A percentile compares a stretch with the other conserved stretches of the same genome.
phyloP scores from a whole-genome alignment of 257 asterid genomes.

The Sherardia arvensis region DNA sequence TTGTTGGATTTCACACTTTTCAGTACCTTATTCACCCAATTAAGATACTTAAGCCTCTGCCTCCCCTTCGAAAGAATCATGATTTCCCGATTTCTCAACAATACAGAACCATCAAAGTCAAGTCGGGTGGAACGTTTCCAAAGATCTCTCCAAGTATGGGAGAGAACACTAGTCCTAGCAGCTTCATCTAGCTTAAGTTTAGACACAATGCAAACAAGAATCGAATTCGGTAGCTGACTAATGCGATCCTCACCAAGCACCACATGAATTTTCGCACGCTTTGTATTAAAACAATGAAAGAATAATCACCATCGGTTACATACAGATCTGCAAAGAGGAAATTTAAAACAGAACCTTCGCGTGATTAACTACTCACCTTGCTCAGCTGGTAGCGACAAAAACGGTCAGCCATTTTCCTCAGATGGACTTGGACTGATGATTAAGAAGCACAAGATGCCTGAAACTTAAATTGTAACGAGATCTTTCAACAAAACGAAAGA shows the following conservation, averaged over 20 bases:
- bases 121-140: neutral
- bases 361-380: too few species aligned
- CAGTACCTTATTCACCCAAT: neutral
- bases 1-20: neutral
- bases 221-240: neutral
- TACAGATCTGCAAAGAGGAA: too few species aligned
- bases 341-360: too few species aligned
- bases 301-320: neutral
- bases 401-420: too few species aligned
- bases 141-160: neutral
- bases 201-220: neutral
- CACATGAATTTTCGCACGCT: neutral
- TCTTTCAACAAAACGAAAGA: too few species aligned
- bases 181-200: neutral
- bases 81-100: neutral
- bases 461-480: too few species aligned
- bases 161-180: neutral
- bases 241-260: neutral
- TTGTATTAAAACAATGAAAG: too few species aligned
- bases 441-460: too few species aligned
- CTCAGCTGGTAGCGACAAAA: too few species aligned
- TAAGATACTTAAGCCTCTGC: neutral
- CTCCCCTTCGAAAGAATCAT: neutral
- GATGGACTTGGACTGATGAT: too few species aligned
- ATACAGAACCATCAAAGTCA: neutral